Conservation (phyloP, 495 filamentous ascomycete genomes). For the Tuber brumale region DNA sequence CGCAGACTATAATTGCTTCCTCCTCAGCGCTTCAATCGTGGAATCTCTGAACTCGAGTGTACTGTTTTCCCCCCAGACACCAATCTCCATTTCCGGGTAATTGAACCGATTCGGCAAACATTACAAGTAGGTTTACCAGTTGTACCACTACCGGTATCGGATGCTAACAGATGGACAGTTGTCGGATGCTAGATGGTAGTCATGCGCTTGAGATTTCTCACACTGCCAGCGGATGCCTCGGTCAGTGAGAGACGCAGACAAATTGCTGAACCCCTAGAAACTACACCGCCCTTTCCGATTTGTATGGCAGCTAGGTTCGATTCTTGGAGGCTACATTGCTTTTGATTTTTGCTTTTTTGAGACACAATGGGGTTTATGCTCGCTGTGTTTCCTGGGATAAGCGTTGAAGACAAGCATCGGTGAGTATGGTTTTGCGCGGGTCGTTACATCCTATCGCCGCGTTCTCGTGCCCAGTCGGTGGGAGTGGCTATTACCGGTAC, state of each 20-base stretch:
- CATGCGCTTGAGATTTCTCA: neutral
- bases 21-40: conserved; percentile 18
- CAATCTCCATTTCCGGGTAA: neutral
- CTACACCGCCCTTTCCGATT: neutral
- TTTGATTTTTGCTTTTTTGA: neutral
- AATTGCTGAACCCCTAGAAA: neutral
- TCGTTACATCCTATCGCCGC: neutral
- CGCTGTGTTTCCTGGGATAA: neutral
- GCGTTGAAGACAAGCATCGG: too few relatives aligned
- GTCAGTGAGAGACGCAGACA: neutral
- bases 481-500: neutral
- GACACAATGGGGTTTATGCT: neutral
- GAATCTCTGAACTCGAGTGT: conserved; percentile 14
- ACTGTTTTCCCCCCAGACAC: neutral
- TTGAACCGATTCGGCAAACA: neutral
- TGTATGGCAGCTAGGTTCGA: neutral
- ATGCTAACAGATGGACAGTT: neutral
- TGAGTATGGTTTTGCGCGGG: neutral
- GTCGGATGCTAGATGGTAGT: neutral
- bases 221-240: neutral
- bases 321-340: neutral
- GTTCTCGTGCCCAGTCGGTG: neutral
- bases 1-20: conserved; percentile 18
- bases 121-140: neutral
- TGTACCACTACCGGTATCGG: neutral